Evolutionary conservation across 371 early-diverging fungal species (phyloP).

Genomic region (Rhizomucor miehei): DNA sequence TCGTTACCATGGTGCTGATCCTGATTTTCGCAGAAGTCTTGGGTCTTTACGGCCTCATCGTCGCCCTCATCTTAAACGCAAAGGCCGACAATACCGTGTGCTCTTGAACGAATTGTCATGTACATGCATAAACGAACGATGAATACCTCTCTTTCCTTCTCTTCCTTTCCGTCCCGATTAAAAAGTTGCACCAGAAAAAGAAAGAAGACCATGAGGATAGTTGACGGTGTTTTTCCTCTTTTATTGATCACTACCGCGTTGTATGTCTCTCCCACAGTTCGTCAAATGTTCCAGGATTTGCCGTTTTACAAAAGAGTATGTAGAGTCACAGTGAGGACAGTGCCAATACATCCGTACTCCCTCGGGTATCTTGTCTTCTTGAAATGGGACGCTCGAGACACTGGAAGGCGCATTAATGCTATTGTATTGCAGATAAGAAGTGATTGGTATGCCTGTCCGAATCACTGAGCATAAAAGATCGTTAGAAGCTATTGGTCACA

Average conservation of each 20-base stretch:
- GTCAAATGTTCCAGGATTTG: conserved; percentile 12
- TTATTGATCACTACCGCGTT: not conserved
- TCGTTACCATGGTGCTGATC: conserved; percentile 81
- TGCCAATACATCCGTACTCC: conserved; percentile 35
- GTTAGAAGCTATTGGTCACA: no score
- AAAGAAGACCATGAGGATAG: not conserved
- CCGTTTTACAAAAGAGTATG: conserved; percentile 9
- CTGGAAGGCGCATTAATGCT: conserved; percentile 29
- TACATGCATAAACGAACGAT: conserved; percentile 1
- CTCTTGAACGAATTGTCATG: conserved; percentile 12
- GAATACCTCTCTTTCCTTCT: not conserved
- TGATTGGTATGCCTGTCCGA: conserved; percentile 37
- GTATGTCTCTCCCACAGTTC: not conserved
- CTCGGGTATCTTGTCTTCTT: conserved; percentile 20
- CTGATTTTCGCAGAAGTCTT: conserved; percentile 94
- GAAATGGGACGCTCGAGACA: conserved; percentile 27
- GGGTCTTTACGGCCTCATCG: conserved; percentile 88
- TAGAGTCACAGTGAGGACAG: conserved; percentile 26
- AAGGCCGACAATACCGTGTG: conserved; percentile 56
- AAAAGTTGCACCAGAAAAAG: no score
- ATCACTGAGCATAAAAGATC: no score
- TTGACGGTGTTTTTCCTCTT: no score
- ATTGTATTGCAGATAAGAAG: conserved; percentile 29
- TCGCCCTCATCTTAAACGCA: conserved; percentile 80
- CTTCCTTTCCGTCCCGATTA: not conserved